These are phyloP conservation scores for Macrotyloma uniflorum DNA, from an alignment of 306 rosid genomes.

Conservation along the genomic window DNA sequence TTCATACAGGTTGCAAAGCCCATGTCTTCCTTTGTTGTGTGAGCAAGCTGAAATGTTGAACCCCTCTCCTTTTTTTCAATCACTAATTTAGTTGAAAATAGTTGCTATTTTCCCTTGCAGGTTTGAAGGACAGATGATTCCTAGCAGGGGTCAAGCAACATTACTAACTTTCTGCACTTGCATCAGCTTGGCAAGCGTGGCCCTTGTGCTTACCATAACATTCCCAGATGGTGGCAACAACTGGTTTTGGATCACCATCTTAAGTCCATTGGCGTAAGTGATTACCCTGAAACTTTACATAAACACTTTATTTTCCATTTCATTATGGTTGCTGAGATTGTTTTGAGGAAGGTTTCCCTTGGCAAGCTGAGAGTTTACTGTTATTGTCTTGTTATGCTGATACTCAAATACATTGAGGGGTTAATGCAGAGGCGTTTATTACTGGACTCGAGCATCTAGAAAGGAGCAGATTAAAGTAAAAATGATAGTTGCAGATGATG, in stretches of 20 bases:
- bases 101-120: constrained; percentile 43
- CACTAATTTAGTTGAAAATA: background rate
- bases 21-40: background rate
- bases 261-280: constrained; percentile 92
- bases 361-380: background rate
- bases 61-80: background rate
- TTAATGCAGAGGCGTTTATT: constrained; percentile 72
- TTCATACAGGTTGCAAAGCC: background rate
- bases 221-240: constrained; percentile 82
- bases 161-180: constrained; percentile 86
- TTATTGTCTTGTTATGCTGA: background rate
- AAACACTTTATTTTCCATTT: background rate
- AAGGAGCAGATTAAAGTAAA: constrained; percentile 87
- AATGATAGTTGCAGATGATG: constrained; percentile 61
- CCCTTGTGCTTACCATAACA: constrained; percentile 92
- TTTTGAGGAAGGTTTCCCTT: background rate
- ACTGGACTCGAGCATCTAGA: constrained; percentile 79
- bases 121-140: constrained; percentile 92
- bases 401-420: background rate
- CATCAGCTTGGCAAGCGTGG: constrained; percentile 88
- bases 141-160: constrained; percentile 88
- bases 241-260: constrained; percentile 81
- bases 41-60: background rate
- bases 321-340: background rate
- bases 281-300: background rate